Evolutionary conservation across 257 asterid genomes (phyloP).

Genomic region (Dorcoceras hygrometricum): DNA sequence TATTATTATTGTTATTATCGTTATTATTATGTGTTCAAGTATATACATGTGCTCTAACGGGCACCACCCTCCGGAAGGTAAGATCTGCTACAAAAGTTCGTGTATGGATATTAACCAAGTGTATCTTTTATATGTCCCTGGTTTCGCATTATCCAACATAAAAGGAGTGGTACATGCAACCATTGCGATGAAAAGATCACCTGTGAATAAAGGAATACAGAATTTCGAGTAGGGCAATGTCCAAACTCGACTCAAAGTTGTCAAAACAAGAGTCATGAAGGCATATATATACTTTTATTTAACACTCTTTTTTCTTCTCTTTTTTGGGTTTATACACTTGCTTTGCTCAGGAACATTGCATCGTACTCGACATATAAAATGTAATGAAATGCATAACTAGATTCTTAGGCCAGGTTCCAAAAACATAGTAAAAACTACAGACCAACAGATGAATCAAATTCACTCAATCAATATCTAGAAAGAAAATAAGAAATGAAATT

Average conservation of each 20-base stretch:
- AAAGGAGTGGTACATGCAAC: too few relatives aligned
- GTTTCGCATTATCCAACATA: too few relatives aligned
- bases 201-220: too few relatives aligned
- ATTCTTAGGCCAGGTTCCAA: neutral
- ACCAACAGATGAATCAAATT: neutral
- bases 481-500: neutral
- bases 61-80: too few relatives aligned
- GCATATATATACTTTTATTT: neutral
- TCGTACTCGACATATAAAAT: neutral
- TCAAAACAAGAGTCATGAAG: neutral
- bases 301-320: too few relatives aligned
- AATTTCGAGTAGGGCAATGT: neutral
- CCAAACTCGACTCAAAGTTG: neutral
- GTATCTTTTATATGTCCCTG: too few relatives aligned
- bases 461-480: neutral
- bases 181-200: too few relatives aligned
- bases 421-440: neutral
- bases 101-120: too few relatives aligned
- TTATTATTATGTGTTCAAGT: too few relatives aligned
- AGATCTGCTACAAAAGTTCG: too few relatives aligned
- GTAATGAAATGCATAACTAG: neutral
- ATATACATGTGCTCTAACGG: too few relatives aligned
- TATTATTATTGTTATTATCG: too few relatives aligned
- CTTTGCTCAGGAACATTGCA: neutral
- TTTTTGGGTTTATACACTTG: neutral